Evolutionary conservation across 352 stramenopile genomes (phyloP), one percentile per base, ranked within the genome.

Genomic region (Globisporangium splendens): DNA sequence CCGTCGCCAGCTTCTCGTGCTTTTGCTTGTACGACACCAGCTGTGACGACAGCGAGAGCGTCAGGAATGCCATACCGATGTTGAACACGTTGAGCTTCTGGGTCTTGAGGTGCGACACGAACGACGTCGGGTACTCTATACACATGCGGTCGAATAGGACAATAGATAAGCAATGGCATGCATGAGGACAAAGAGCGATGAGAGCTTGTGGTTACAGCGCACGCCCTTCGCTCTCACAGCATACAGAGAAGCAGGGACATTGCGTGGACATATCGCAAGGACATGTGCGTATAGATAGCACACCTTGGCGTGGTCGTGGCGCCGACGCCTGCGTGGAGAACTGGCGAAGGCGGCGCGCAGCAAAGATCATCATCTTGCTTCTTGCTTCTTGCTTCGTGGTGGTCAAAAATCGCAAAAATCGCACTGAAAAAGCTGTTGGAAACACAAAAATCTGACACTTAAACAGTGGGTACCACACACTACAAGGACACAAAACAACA

Each of bases 31-130:
- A 81, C 46, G 73, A 73, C 28, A 94, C 82, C 51, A 94, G 70
- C 66, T 92, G 83, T 50, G 80, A 89, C 48, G 85, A 90, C n/a
- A 94, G 73, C 48, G 85, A 94, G 35, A 94, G 68, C 64, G 85
- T 91, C 56, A 94, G 67, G 67, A 92, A 89, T 7, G 83, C 82
- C 13, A 94, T 64, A 42, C 85, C 83, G 50, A 94, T 88, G 71
- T 92, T 92, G 63, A 93, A 94, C 63, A 89, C 75, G 51, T 91
- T 94, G 49, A 92, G 70, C 62, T 91, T 91, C 64, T 94, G 79
- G 20, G 70, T 90, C 62, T 71, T 71, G 53, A 92, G 55, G 60
- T 94, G 80, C 44, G 78, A 86, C 50, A 92, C 57, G 66, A 94
- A 94, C 47, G 82, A 92, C 59, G 70, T 89, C 33, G 85, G 85